Conservation (phyloP, 768 basidiomycete genomes). For the Hydnum rufescens region DNA sequence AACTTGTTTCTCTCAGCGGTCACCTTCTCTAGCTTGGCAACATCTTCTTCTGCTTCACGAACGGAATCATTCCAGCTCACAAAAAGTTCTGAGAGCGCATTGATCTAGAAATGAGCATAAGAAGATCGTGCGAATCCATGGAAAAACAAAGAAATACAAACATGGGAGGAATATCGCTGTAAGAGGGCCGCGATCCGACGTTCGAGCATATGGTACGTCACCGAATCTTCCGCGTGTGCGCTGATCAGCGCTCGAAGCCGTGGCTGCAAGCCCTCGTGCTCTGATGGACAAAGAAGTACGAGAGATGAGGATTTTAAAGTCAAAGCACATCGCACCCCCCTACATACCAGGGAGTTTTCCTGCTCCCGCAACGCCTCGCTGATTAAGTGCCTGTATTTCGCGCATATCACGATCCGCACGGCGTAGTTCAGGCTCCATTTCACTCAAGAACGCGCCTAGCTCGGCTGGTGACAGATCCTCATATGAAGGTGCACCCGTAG, state of each 20-base stretch:
- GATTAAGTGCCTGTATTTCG: constrained; percentile 51
- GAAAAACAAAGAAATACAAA: constrained; percentile 18
- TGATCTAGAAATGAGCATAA: constrained; percentile 30
- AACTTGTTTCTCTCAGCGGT: constrained; percentile 24
- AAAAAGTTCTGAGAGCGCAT: constrained; percentile 64
- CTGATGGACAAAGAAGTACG: constrained; percentile 16
- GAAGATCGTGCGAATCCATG: constrained; percentile 1
- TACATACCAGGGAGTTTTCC: constrained; percentile 44
- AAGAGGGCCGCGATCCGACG: constrained; percentile 42
- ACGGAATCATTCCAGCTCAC: constrained; percentile 70
- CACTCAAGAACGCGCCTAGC: constrained; percentile 46
- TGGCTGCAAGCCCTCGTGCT: constrained; percentile 45
- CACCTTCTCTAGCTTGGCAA: constrained; percentile 38
- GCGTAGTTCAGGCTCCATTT: constrained; percentile 73
- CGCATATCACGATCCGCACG: constrained; percentile 64
- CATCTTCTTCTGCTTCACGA: constrained; percentile 41
- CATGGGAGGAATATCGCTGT: constrained; percentile 51
- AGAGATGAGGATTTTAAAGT: neutral
- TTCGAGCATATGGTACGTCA: constrained; percentile 41
- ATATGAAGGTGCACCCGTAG: constrained; percentile 30
- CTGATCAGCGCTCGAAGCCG: constrained; percentile 40
- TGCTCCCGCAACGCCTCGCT: constrained; percentile 49
- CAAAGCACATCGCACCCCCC: neutral
- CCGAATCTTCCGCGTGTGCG: constrained; percentile 39
- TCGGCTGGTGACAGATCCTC: constrained; percentile 47